Percentiles rank a stretch among this genome's conserved stretches.
Evolutionary conservation across 352 stramenopile genomes (phyloP).

Genomic region (Phytopythium cucurbitacearum): DNA sequence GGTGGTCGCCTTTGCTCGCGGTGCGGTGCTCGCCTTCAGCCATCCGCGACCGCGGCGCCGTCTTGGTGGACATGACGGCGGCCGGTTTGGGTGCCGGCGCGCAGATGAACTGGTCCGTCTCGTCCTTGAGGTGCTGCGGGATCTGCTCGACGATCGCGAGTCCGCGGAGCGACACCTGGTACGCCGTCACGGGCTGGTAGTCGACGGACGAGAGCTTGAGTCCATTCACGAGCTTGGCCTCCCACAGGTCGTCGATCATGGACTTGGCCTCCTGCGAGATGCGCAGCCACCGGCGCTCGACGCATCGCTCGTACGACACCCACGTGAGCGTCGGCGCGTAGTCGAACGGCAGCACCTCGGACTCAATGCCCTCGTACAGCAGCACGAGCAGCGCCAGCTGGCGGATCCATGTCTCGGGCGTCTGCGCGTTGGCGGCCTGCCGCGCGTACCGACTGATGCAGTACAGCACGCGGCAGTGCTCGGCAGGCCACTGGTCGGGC

Average conservation of each 20-base stretch:
- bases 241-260: constrained; percentile 94
- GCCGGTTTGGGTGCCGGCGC: constrained; percentile 8
- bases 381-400: constrained; percentile 94
- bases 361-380: constrained; percentile 95
- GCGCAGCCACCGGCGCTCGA: constrained; percentile 83
- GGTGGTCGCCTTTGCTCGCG: not conserved
- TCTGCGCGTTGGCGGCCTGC: constrained; percentile 75
- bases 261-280: constrained; percentile 94
- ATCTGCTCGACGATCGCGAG: constrained; percentile 89
- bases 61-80: not conserved
- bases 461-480: constrained; percentile 95
- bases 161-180: constrained; percentile 91
- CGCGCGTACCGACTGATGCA: constrained; percentile 93
- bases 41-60: constrained; percentile 3
- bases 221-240: constrained; percentile 94
- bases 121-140: constrained; percentile 58
- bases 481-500: constrained; percentile 71
- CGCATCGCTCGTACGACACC: constrained; percentile 86
- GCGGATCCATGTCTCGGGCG: constrained; percentile 92
- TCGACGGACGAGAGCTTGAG: constrained; percentile 91
- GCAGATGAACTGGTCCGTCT: constrained; percentile 51
- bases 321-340: constrained; percentile 92
- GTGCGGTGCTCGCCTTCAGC: constrained; percentile 5
- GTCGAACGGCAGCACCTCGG: constrained; percentile 93
- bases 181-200: constrained; percentile 95